Evolutionary conservation across 2,329 filamentous ascomycete species (phyloP), one percentile per base, ranked within the genome.

Genomic region (Stachybotrys elegans): DNA sequence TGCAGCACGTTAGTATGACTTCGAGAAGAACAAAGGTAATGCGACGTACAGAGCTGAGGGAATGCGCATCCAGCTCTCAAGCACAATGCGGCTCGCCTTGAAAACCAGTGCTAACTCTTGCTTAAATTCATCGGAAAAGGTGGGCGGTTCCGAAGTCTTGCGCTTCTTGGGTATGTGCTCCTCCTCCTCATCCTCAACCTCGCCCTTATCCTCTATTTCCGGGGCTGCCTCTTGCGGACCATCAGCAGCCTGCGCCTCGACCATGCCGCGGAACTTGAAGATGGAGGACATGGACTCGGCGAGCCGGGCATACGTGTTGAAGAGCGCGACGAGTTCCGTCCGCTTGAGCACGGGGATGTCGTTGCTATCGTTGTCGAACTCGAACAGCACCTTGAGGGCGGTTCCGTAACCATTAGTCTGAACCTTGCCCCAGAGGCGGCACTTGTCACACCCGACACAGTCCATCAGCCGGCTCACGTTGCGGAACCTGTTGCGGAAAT

Each of bases 401-500:
- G 93, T 89, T 40, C 93, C 93, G 61, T 96, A 97, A 3, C 93
- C 93, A 12, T 88, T 87, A 1, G 90, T 95, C 69, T 98, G 93
- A 29, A 98, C 70, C 69, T 98, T 98, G 40, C 93, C 93, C 93
- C 93, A 98, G 3, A 98, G 81, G 8, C 93, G 83, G 68, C 93
- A 98, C 71, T 98, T 98, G 70, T 98, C 93, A 66, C 93, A 98
- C 36, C 93, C 93, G 17, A 97, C 92, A 55, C 93, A 98, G 66
- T 98, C 93, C 93, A 98, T 98, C 51, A 97, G 77, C 32, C 93
- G 83, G 63, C 88, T 95, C 48, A 98, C 88, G 61, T 98, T 98
- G 61, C 93, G 83, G 76, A 98, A 98, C 14, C 93, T 87, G 65
- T 94, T 93, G 56, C 89, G 86, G 75, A 98, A 98, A 60, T 98